phyloP scores from a whole-genome alignment of 257 asterid genomes.

The Handroanthus guayacan region DNA sequence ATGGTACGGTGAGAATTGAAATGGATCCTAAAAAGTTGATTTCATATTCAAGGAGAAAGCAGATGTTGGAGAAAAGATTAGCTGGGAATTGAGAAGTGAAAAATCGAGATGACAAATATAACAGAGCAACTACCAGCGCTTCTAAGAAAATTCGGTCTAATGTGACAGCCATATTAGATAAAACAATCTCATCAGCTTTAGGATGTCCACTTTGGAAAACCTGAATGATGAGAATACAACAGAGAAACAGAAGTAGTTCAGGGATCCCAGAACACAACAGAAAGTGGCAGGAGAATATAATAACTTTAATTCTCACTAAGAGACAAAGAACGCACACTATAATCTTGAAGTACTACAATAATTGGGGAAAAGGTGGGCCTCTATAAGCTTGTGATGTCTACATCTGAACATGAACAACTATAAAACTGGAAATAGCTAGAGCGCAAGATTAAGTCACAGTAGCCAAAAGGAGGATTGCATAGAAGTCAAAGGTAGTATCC shows the following conservation, averaged over 20 bases:
- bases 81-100: background rate
- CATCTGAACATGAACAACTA: background rate
- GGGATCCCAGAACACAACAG: conserved; percentile 16
- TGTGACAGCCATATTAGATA: conserved; percentile 70
- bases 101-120: conserved; percentile 10
- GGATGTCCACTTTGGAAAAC: conserved; percentile 67
- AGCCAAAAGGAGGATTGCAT: background rate
- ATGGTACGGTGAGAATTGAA: conserved; percentile 66
- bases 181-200: conserved; percentile 61
- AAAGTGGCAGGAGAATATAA: background rate
- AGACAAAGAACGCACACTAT: background rate
- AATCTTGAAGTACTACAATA: conserved; percentile 14
- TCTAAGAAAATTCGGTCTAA: conserved; percentile 75
- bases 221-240: conserved; percentile 43
- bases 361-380: conserved; percentile 6
- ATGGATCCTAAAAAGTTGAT: conserved; percentile 63
- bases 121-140: conserved; percentile 60
- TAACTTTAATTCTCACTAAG: conserved; percentile 3
- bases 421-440: conserved; percentile 19
- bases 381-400: conserved; percentile 12
- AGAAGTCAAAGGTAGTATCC: conserved; percentile 5
- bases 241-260: conserved; percentile 25
- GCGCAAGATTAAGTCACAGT: background rate
- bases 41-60: conserved; percentile 24
- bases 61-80: background rate